Base-by-base conservation (phyloP, 2,329 filamentous ascomycete genomes). In the Chaetomium sp. region DNA sequence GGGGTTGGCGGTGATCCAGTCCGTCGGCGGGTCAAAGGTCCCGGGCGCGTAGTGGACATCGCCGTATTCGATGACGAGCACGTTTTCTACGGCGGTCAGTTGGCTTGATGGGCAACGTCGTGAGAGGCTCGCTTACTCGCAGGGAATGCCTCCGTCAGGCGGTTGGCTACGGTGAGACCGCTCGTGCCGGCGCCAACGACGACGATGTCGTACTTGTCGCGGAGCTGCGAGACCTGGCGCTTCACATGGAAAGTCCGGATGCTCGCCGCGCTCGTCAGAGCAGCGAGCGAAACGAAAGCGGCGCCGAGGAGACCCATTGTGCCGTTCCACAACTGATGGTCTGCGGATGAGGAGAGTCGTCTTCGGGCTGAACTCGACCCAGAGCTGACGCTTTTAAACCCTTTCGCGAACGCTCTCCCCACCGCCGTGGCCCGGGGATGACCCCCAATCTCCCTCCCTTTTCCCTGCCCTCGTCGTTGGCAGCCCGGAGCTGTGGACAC, bases 131-230 rank as follows among this genome's bases (percentile, higher is more conserved):
- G 76, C 76, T 23, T 74, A 69, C 74, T 71, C 10, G 67, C 53
- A 7, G 74, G 72, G 27, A 75, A 73, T 9, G 73, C 73, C 54
- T 70, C 71, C 25, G 72, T 71, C 23, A 76, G 67, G 42, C 75
- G 74, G 65, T 76, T 73, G 25, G 75, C 75, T 16, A 76, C 71
- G 6, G 75, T 76, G 57, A 76, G 65, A 6, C 75, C 75, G 7
- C 73, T 70, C 1, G 74, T 77, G 29, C 75, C 75, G 27, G 71
- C 75, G 33, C 75, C 75, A 23, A 73, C 72, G 35, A 75, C 65
- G 27, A 75, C 67, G 65, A 75, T 75, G 69, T 75, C 74, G 62
- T 72, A 72, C 16, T 74, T 68, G 33, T 70, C 65, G 4, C 73
- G 70, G 33, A 74, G 70, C 64, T 74, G 59, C 16, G 72, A 66